phyloP scores from a whole-genome alignment of 108 stramenopile genomes.

The Phaeodactylum tricornutum region DNA sequence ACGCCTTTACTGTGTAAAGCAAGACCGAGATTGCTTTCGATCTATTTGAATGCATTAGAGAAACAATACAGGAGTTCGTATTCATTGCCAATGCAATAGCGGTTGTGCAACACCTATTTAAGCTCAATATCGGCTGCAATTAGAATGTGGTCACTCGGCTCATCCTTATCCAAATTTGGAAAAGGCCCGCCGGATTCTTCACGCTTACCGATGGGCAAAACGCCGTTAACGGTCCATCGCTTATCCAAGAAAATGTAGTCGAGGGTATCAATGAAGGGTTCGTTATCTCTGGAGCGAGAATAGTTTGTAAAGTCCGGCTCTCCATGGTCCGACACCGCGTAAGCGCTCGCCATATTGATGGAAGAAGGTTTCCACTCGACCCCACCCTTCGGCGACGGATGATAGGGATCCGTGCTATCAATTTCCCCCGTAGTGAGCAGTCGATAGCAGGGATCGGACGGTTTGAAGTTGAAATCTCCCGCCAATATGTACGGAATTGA shows the following conservation, averaged over 20 bases:
- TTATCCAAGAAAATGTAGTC: conserved; percentile 87
- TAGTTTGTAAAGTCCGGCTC: conserved; percentile 92
- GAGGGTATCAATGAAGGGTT: conserved; percentile 83
- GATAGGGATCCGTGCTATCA: conserved; percentile 30
- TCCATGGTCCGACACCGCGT: conserved; percentile 26
- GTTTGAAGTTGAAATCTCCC: conserved; percentile 90
- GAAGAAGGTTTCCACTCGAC: conserved; percentile 44
- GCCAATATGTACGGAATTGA: conserved; percentile 55
- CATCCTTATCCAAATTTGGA: conserved; percentile 44
- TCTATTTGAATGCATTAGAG: not conserved
- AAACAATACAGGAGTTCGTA: not conserved
- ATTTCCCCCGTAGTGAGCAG: conserved; percentile 80
- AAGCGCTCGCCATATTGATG: conserved; percentile 58
- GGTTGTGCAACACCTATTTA: not conserved
- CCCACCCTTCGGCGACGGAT: conserved; percentile 32
- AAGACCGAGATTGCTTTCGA: not conserved
- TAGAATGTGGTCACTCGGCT: conserved; percentile 80
- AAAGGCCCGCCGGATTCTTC: conserved; percentile 52
- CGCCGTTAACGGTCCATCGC: conserved; percentile 49
- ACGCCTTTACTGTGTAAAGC: not conserved
- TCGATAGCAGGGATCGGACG: conserved; percentile 69
- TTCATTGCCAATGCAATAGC: not conserved
- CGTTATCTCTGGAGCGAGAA: conserved; percentile 56
- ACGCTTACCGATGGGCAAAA: conserved; percentile 28
- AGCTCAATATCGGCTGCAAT: conserved; percentile 64